Evolutionary conservation across 169 alveolate species (phyloP), one percentile per base, ranked within the genome.

Genomic region (Plasmodium coatneyi): DNA sequence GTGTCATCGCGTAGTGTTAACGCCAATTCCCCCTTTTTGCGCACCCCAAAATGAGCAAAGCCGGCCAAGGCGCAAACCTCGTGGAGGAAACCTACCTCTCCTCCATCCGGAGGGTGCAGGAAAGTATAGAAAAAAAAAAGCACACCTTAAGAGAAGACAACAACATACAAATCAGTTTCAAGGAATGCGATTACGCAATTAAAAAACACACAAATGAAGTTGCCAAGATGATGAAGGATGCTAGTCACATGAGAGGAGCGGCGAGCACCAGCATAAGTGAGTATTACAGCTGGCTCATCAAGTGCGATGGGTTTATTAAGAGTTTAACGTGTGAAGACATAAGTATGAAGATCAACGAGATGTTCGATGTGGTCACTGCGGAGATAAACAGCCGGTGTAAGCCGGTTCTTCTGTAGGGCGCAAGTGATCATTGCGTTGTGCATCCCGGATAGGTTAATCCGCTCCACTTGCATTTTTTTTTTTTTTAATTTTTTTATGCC

Each of bases 321-420:
- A 80, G 81, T 5, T 22, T 89, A 79, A 22, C 89, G 7, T 19
- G 76, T 5, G 90, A 89, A 56, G 90, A 89, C 25, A 80, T 78
- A 56, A 80, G 71, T 70, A 28, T 39, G 71, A 80, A 43, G 34
- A 80, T 89, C 14, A 22, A 89, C 71, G 66, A 80, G 9, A 41
- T 79, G 43, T 80, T 89, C 72, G 56, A 70, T 32, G 76, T 32
- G 9, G 72, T 89, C 34, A 25, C 49, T 30, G 79, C 25, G 14
- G 94, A 89, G 72, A 89, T 89, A 80, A 89, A 89, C 34, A 89
- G 49, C 49, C 71, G 71, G 39, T 89, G 94, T 16, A 89, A 89
- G 54, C 82, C 94, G 25, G 82, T 89, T 22, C 74, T 66, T 43
- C 52, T 89, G 36, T 89, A 89, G 43, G 9, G 2, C 12, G 41